phyloP scores from a whole-genome alignment of 2,329 filamentous ascomycete species.

The Trichoderma breve region DNA sequence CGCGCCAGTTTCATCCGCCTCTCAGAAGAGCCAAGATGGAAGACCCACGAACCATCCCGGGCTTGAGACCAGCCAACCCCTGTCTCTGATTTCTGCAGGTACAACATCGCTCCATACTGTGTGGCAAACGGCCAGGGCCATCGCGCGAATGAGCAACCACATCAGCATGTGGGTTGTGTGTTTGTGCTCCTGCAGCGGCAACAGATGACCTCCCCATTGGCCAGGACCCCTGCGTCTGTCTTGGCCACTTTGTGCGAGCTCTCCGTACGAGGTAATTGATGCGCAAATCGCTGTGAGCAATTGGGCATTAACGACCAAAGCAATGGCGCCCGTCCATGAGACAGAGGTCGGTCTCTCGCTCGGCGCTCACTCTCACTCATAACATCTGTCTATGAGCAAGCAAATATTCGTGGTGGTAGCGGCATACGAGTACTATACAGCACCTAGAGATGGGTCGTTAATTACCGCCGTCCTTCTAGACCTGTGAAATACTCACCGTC shows the following conservation, averaged over 20 bases:
- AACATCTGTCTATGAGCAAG: background rate
- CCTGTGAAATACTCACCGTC: background rate
- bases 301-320: background rate
- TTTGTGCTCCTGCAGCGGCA: slow-evolving; percentile 15
- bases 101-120: slow-evolving; percentile 18
- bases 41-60: slow-evolving; percentile 3
- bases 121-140: slow-evolving; percentile 5
- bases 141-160: background rate
- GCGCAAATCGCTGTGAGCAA: background rate
- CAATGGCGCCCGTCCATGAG: background rate
- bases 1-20: slow-evolving; percentile 18
- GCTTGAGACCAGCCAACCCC: slow-evolving; percentile 5
- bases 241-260: slow-evolving; percentile 8
- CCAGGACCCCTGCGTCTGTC: background rate
- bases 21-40: slow-evolving; percentile 9
- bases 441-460: background rate
- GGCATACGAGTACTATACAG: background rate
- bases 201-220: slow-evolving; percentile 12
- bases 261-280: background rate
- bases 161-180: background rate
- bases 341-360: background rate
- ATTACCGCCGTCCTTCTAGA: background rate
- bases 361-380: background rate
- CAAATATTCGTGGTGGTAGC: background rate
- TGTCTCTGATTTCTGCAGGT: slow-evolving; percentile 10